Conservation (phyloP, 768 basidiomycete species). For the Mrakia gelida region DNA sequence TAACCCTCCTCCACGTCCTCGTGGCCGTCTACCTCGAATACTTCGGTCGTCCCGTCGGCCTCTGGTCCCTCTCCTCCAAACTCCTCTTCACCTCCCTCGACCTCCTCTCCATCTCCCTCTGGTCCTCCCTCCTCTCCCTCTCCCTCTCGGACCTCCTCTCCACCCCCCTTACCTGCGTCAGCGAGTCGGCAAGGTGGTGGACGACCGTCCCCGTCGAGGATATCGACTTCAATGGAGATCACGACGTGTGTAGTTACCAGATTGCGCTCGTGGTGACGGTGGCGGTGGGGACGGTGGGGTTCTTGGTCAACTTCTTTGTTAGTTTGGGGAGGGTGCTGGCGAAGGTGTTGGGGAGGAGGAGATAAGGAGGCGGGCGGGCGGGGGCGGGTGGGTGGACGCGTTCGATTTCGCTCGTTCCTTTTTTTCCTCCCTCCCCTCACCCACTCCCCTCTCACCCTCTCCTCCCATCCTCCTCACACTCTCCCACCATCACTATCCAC, state of each 20-base stretch:
- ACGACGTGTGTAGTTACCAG: slow-evolving; percentile 17
- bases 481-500: neutral
- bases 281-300: slow-evolving; percentile 27
- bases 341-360: slow-evolving; percentile 10
- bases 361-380: neutral
- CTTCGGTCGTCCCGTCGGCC: slow-evolving; percentile 83
- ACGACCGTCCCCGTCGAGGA: slow-evolving; percentile 56
- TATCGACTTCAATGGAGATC: neutral
- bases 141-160: slow-evolving; percentile 91
- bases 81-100: slow-evolving; percentile 80
- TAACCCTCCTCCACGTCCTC: slow-evolving; percentile 81
- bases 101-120: slow-evolving; percentile 86
- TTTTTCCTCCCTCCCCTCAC: neutral
- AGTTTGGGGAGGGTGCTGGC: slow-evolving; percentile 17
- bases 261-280: slow-evolving; percentile 25
- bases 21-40: slow-evolving; percentile 87
- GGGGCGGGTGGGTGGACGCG: neutral
- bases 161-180: slow-evolving; percentile 71
- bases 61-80: slow-evolving; percentile 84
- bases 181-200: slow-evolving; percentile 60
- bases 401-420: no score
- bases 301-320: slow-evolving; percentile 21
- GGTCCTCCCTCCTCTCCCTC: slow-evolving; percentile 83
- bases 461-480: neutral
- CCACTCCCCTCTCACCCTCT: neutral